Evolutionary conservation across 139 green algal genomes (phyloP), one percentile per base, ranked within the genome.

Genomic region (Chlorella sp.): DNA sequence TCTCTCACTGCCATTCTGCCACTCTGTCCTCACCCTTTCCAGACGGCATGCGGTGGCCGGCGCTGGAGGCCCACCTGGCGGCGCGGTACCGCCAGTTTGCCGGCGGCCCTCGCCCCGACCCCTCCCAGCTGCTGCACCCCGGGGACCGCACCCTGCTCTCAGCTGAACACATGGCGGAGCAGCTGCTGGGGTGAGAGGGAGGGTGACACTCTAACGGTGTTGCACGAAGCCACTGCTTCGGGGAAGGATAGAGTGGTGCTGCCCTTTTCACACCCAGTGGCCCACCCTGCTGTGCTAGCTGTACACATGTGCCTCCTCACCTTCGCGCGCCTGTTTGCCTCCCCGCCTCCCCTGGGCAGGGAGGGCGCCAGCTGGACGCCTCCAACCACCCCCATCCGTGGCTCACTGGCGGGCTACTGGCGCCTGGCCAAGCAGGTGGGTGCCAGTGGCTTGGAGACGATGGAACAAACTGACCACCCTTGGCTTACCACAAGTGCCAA

Each of bases 31-130:
- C 21, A 3, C 69, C 69, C 71, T 40, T 36, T 0, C 22, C 64
- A 60, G 83, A 87, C 61, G 83, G 83, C 64, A 40, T 87, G 61
- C 83, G 64, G 37, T 87, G 83, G 83, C 83, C 83, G 19, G 64
- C 36, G 24, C 83, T 87, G 36, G 83, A 69, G 2, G 83, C 83
- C 37, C 83, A 87, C 61, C 30, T 87, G 64, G 83, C 61, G 37
- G 83, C 83, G 28, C 83, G 83, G 24, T 78, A 87, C 37, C 83
- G 83, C n/a, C 53, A 87, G 40, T 60, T 30, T 26, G 42, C 40
- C 40, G 71, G 71, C 71, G 32, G 71, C 32, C 71, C 71, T 0
- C 71, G 71, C 32, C 30, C 79, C 18, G 40, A 85, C 40, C 79
- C 81, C 81, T 22, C 48, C 32, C 48, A 64, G 61, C 61, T 87